Base-by-base conservation (phyloP, 495 filamentous ascomycete species). In the Neurospora sp. region DNA sequence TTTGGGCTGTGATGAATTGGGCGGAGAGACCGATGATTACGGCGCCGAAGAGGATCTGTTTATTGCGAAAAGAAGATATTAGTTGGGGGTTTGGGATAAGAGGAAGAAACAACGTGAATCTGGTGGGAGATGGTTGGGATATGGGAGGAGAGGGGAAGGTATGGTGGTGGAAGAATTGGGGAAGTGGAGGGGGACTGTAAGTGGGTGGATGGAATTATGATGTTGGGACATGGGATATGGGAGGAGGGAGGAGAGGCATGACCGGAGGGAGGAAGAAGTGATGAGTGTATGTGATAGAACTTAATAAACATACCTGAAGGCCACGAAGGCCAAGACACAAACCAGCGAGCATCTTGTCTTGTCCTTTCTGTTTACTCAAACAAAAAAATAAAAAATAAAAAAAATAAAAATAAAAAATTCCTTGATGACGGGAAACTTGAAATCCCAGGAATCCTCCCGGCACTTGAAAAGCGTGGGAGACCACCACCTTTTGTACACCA, bases 1-100 rank as follows among this genome's bases (percentile, higher is more conserved):
- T 73, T 72, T 88, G 86, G 9, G 80, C 81, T 31, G 82, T 85
- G 54, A 86, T 82, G 36, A 88, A 79, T 21, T 74, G 76, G 2
- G 85, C 79, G 2, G 87, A 84, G 43, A 89, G 79, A 38, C 80
- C 84, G 39, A 89, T 80, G 72, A 88, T 78, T 15, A 86, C 77
- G 39, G 84, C 73, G 9, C 81, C 76, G 76, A 86, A 85, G 43
- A 88, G 39, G 73, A 85, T 71, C 85, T 39, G 37, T 10, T 38
- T n/a, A n/a, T n/a, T n/a, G n/a, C n/a, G n/a, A n/a, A n/a, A n/a
- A n/a, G n/a, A n/a, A n/a, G n/a, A n/a, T n/a, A 31, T 31, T 34
- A 34, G 31, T 4, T 34, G 31, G 31, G 31, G 24, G 24, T 28
- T 28, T 28, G 0, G 24, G 24, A 28, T 28, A 28, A 28, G 24